Evolutionary conservation across 139 green algal genomes (phyloP).

Genomic region (Zygnema cylindricum): DNA sequence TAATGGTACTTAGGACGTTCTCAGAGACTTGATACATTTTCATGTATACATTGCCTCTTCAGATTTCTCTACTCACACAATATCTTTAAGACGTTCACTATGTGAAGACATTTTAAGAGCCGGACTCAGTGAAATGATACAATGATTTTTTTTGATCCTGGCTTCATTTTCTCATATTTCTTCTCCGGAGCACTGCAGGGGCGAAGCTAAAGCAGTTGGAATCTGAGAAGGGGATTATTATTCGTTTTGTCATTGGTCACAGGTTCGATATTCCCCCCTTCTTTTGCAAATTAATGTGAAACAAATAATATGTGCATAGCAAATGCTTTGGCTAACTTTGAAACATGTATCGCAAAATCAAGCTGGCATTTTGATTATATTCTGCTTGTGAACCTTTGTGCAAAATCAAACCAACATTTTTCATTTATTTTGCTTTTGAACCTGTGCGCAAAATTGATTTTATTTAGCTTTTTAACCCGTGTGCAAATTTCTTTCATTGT

Average conservation of each 20-base stretch:
- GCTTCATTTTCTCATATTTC: neutral
- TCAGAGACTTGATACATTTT: too few relatives aligned
- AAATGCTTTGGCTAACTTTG: neutral
- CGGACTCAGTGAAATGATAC: neutral
- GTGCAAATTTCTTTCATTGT: too few relatives aligned
- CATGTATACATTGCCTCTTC: too few relatives aligned
- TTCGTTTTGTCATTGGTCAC: conserved; percentile 36
- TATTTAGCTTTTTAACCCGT: too few relatives aligned
- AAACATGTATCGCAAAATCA: neutral
- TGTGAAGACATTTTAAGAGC: neutral
- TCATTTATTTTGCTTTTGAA: too few relatives aligned
- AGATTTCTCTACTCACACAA: too few relatives aligned
- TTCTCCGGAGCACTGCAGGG: neutral
- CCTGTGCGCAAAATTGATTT: too few relatives aligned
- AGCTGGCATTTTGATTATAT: too few relatives aligned
- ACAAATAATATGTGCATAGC: neutral
- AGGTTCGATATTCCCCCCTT: neutral
- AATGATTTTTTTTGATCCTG: neutral
- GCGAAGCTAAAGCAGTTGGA: conserved; percentile 10
- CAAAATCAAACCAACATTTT: too few relatives aligned
- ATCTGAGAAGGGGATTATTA: conserved; percentile 33
- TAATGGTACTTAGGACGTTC: too few relatives aligned
- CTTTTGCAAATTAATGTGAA: conserved; percentile 3
- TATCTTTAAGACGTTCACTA: neutral
- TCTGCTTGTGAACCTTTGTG: too few relatives aligned